Percentiles rank a stretch among this genome's conserved stretches.
Conservation (phyloP, 306 rosid genomes). For the Casuarina cunninghamiana region DNA sequence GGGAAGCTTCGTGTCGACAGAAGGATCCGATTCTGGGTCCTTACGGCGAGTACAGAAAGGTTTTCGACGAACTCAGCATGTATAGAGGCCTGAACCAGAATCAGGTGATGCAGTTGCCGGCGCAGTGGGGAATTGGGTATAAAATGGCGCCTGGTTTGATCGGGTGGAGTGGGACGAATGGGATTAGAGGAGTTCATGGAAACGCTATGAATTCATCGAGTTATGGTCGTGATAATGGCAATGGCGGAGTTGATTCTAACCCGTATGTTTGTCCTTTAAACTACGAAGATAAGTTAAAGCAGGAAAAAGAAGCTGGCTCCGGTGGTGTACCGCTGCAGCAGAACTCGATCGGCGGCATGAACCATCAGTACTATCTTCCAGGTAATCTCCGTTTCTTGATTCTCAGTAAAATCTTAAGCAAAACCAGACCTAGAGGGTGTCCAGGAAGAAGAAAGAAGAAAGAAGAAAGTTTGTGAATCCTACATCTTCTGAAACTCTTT, state of each 20-base stretch:
- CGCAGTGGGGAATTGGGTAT: slow-evolving; percentile 20
- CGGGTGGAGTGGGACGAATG: slow-evolving; percentile 36
- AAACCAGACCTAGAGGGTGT: too few relatives aligned
- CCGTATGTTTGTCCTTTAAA: slow-evolving; percentile 40
- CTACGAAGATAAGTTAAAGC: slow-evolving; percentile 32
- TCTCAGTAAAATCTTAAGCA: neutral
- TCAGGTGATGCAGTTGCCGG: slow-evolving; percentile 38
- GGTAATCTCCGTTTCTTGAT: slow-evolving; percentile 30
- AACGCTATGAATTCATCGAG: slow-evolving; percentile 25
- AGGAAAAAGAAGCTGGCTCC: slow-evolving; percentile 37
- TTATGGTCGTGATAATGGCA: slow-evolving; percentile 27
- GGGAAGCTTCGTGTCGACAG: slow-evolving; percentile 84
- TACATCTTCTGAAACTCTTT: too few relatives aligned
- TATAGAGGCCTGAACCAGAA: slow-evolving; percentile 31
- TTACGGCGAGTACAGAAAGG: slow-evolving; percentile 54
- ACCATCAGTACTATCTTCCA: slow-evolving; percentile 44
- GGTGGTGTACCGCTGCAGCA: slow-evolving; percentile 38
- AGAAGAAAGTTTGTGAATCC: too few relatives aligned
- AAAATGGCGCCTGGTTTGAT: slow-evolving; percentile 43
- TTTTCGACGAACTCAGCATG: slow-evolving; percentile 47
- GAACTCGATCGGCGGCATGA: slow-evolving; percentile 26
- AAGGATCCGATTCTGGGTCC: slow-evolving; percentile 74
- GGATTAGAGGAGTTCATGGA: slow-evolving; percentile 21
- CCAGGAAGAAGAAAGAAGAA: too few relatives aligned
- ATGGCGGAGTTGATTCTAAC: slow-evolving; percentile 38